A percentile compares a stretch with the other conserved stretches of the same genome.
These are phyloP conservation scores for Arabidopsis arenosa DNA, from an alignment of 345 rosid genomes.

Conservation along the genomic window DNA sequence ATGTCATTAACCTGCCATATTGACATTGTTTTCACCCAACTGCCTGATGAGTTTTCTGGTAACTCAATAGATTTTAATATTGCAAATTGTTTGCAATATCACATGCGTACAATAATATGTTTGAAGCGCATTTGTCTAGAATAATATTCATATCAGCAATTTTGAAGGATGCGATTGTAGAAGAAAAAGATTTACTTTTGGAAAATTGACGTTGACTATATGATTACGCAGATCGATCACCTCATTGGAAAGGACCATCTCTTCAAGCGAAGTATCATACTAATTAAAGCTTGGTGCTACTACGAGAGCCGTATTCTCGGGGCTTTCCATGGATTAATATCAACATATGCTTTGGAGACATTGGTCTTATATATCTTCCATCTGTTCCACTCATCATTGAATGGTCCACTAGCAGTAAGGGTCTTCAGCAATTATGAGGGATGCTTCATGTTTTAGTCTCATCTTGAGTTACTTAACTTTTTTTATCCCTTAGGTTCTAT, in stretches of 20 bases:
- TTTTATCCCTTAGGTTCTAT: conserved; percentile 60
- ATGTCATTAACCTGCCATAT: neutral
- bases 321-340: conserved; percentile 89
- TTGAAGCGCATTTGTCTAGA: conserved; percentile 1
- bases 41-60: conserved; percentile 8
- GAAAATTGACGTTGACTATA: conserved; percentile 28
- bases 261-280: conserved; percentile 82
- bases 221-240: conserved; percentile 63
- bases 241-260: conserved; percentile 78
- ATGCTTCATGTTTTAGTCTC: conserved; percentile 19
- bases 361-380: conserved; percentile 84
- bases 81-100: conserved; percentile 5
- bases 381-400: conserved; percentile 66
- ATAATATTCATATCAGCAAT: neutral
- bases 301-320: conserved; percentile 92
- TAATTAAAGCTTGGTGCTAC: conserved; percentile 94
- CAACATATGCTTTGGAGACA: conserved; percentile 90
- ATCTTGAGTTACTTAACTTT: conserved; percentile 18
- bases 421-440: conserved; percentile 24
- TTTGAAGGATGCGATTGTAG: neutral
- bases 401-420: conserved; percentile 88
- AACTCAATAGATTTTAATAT: neutral
- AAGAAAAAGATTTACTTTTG: conserved; percentile 25
- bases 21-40: conserved; percentile 3
- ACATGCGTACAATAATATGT: conserved; percentile 11